These are phyloP conservation scores for Peronospora tabacina DNA, from an alignment of 352 stramenopile genomes.

Conservation along the genomic window DNA sequence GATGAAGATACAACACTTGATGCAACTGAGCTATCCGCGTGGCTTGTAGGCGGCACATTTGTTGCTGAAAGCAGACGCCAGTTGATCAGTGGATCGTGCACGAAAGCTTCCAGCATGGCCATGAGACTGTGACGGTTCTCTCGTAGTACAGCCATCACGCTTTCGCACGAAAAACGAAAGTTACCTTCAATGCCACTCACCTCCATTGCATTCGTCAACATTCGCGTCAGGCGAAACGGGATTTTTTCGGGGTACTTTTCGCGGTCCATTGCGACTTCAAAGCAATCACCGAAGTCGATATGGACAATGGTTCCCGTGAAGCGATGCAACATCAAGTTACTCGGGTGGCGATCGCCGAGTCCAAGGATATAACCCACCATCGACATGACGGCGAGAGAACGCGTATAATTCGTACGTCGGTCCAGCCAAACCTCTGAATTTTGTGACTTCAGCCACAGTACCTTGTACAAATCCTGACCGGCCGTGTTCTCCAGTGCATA, in stretches of 20 bases:
- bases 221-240: slow-evolving; percentile 98
- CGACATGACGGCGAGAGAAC: slow-evolving; percentile 96
- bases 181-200: slow-evolving; percentile 96
- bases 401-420: slow-evolving; percentile 95
- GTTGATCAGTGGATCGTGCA: slow-evolving; percentile 98
- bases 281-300: slow-evolving; percentile 95
- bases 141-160: slow-evolving; percentile 95
- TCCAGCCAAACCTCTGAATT: slow-evolving; percentile 99
- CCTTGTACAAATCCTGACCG: slow-evolving; percentile 97
- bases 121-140: slow-evolving; percentile 97
- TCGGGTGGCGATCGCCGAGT: slow-evolving; percentile 98
- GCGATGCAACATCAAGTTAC: slow-evolving; percentile 98
- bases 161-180: slow-evolving; percentile 96
- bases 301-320: slow-evolving; percentile 96
- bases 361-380: slow-evolving; percentile 99
- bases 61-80: slow-evolving; percentile 89
- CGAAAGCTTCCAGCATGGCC: slow-evolving; percentile 99
- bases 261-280: slow-evolving; percentile 98
- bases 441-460: slow-evolving; percentile 92
- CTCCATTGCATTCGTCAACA: slow-evolving; percentile 99
- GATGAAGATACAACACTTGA: slow-evolving; percentile 32
- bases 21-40: slow-evolving; percentile 23
- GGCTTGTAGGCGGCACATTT: slow-evolving; percentile 41
- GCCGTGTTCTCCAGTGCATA: slow-evolving; percentile 89
- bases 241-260: slow-evolving; percentile 99